These are phyloP conservation scores for Alternaria brassicicola DNA, from an alignment of 2,329 filamentous ascomycete genomes.

Conservation along the genomic window DNA sequence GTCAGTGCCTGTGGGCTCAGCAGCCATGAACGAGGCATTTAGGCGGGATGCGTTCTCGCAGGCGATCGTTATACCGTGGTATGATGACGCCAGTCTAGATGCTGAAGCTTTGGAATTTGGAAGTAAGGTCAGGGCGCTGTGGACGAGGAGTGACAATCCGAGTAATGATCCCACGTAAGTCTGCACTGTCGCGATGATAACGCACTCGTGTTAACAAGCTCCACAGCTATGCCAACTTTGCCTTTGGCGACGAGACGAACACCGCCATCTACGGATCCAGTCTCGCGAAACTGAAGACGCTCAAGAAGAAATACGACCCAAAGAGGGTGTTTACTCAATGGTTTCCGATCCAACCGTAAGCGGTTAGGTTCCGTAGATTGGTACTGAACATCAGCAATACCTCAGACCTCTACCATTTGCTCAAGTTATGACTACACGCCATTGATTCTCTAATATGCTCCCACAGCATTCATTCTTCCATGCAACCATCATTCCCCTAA, in stretches of 20 bases:
- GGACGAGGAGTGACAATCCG: slow-evolving; percentile 22
- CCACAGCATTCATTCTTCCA: not conserved
- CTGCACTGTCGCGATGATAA: not conserved
- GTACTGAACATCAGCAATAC: not conserved
- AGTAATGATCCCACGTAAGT: slow-evolving; percentile 30
- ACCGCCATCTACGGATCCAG: slow-evolving; percentile 34
- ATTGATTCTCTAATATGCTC: not conserved
- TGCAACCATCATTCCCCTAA: not conserved
- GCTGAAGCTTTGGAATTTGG: slow-evolving; percentile 45
- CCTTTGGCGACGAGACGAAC: slow-evolving; percentile 32
- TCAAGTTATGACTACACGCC: not conserved
- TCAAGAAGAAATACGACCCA: slow-evolving; percentile 40
- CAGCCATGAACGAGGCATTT: slow-evolving; percentile 39
- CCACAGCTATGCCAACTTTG: slow-evolving; percentile 37
- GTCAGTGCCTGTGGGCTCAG: slow-evolving; percentile 19
- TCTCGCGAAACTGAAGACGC: slow-evolving; percentile 19
- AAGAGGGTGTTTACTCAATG: slow-evolving; percentile 32
- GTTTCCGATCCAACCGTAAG: slow-evolving; percentile 29
- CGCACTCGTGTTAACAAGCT: not conserved
- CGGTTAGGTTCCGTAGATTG: not conserved
- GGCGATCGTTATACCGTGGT: slow-evolving; percentile 51
- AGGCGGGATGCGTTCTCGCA: slow-evolving; percentile 45
- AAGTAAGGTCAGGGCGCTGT: slow-evolving; percentile 36
- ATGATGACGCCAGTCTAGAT: slow-evolving; percentile 47
- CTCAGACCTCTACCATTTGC: not conserved